Percentiles rank a stretch among this genome's conserved stretches.
These are phyloP conservation scores for Orbilia oligospora DNA, from an alignment of 2,329 filamentous ascomycete genomes.

Conservation along the genomic window DNA sequence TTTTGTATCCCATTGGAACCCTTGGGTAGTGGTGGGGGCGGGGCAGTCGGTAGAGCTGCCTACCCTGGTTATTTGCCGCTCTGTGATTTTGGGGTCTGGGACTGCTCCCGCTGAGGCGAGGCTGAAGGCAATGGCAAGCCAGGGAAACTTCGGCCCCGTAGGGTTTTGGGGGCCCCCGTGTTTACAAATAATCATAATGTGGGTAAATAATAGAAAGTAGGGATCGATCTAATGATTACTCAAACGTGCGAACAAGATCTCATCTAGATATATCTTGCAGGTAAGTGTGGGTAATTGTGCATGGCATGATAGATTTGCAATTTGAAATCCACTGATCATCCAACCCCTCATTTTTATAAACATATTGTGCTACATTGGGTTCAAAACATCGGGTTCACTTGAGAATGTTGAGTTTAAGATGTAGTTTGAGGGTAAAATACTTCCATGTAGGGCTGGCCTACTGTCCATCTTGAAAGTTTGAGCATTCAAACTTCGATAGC, in stretches of 20 bases:
- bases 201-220: background rate
- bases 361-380: conserved; percentile 24
- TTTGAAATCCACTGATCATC: background rate
- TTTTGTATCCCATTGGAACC: conserved; percentile 43
- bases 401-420: conserved; percentile 14
- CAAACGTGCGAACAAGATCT: too few species aligned
- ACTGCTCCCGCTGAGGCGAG: conserved; percentile 18
- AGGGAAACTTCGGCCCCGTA: conserved; percentile 2
- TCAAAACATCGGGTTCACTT: conserved; percentile 14
- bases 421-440: conserved; percentile 17
- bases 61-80: conserved; percentile 20
- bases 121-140: conserved; percentile 7
- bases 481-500: background rate
- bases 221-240: background rate
- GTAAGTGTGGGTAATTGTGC: background rate
- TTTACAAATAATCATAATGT: background rate
- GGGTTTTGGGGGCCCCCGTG: background rate
- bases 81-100: background rate
- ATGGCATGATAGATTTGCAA: background rate
- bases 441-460: background rate
- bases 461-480: conserved; percentile 7
- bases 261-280: too few species aligned
- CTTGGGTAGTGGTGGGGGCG: conserved; percentile 13
- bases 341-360: conserved; percentile 25
- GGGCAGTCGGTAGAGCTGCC: conserved; percentile 3